These are phyloP conservation scores for Obba rivulosa DNA, from an alignment of 768 basidiomycete species.

Conservation along the genomic window DNA sequence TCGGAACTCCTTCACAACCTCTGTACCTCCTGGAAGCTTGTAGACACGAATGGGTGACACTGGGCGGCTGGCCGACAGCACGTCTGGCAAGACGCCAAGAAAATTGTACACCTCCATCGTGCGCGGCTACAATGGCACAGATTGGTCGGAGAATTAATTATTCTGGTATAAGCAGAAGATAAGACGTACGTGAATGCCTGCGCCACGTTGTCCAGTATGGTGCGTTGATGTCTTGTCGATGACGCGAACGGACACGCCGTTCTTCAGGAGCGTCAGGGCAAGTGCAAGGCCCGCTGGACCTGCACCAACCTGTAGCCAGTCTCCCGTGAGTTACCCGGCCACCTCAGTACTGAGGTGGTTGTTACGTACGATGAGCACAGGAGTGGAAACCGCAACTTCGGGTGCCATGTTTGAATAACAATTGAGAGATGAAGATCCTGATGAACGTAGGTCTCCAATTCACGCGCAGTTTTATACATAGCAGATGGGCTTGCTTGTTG, in stretches of 20 bases:
- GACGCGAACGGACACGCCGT: slow-evolving; percentile 16
- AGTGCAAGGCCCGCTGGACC: slow-evolving; percentile 18
- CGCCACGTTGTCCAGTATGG: slow-evolving; percentile 21
- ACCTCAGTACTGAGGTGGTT: not conserved
- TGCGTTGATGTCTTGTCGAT: slow-evolving; percentile 14
- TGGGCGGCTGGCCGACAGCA: not conserved
- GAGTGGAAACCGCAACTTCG: not conserved
- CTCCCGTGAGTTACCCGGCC: not conserved
- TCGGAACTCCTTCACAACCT: slow-evolving; percentile 2
- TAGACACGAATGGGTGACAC: slow-evolving; percentile 7
- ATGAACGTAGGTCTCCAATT: no score
- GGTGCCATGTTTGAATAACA: not conserved
- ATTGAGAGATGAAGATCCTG: no score
- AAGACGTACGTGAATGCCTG: slow-evolving; percentile 23
- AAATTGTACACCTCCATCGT: slow-evolving; percentile 15
- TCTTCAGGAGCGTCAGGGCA: slow-evolving; percentile 12
- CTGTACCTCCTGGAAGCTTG: slow-evolving; percentile 12
- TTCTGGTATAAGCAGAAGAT: no score
- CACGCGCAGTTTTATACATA: no score
- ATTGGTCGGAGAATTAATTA: not conserved
- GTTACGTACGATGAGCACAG: not conserved
- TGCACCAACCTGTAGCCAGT: slow-evolving; percentile 13
- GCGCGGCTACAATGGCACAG: slow-evolving; percentile 12
- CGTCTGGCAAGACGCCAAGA: slow-evolving; percentile 15
- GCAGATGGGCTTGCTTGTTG: no score